These are phyloP conservation scores for Linnemannia schmuckeri DNA, from an alignment of 192 early-diverging fungal genomes.

Conservation along the genomic window DNA sequence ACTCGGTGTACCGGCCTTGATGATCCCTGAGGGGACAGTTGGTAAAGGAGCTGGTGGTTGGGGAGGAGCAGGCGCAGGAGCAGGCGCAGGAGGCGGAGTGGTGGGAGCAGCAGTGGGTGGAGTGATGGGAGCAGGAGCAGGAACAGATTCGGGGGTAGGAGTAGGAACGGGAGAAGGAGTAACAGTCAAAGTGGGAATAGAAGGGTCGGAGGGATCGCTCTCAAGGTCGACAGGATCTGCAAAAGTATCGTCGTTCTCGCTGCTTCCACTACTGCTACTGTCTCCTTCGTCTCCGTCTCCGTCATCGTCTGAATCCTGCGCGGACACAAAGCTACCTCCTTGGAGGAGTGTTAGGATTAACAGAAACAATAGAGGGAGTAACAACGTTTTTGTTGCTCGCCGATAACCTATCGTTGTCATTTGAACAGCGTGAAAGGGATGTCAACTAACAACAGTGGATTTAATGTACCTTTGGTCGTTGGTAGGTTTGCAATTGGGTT, in stretches of 20 bases:
- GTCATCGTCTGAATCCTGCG: conserved; percentile 6
- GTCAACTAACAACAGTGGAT: background rate
- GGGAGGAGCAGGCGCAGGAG: background rate
- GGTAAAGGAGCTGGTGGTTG: conserved; percentile 5
- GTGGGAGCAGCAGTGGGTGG: background rate
- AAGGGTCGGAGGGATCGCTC: conserved; percentile 6
- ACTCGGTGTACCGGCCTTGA: conserved; percentile 36
- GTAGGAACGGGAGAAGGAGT: background rate
- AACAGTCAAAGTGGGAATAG: background rate
- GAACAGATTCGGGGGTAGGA: background rate
- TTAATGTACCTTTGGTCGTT: background rate
- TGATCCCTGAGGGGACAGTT: conserved; percentile 17
- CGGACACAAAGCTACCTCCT: background rate
- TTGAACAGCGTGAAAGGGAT: background rate
- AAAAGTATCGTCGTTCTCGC: conserved; percentile 5
- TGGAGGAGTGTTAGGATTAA: conserved; percentile 15
- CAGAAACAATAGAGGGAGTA: conserved; percentile 19
- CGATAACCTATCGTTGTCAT: background rate
- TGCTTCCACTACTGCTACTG: background rate
- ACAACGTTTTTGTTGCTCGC: background rate
- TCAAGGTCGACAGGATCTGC: conserved; percentile 12
- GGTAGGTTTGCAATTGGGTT: background rate
- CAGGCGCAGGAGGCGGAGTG: background rate
- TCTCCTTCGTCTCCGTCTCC: background rate
- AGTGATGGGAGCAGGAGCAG: background rate